Base-by-base conservation (phyloP, 1,284 basidiomycete genomes). In the Golubevia pallescens region DNA sequence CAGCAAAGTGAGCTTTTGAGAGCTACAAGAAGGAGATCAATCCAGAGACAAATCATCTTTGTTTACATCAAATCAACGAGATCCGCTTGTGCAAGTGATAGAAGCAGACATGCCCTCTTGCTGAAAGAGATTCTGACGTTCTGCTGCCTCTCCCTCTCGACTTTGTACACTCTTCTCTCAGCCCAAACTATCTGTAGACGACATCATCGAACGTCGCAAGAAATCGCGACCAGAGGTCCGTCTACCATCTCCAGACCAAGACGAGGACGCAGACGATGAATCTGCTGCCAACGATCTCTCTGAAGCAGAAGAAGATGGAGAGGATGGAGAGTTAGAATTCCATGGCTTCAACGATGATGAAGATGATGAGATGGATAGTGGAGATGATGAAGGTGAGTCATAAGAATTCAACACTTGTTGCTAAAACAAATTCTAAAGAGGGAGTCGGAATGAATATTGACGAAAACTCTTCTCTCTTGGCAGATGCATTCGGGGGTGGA, bases 121-220 rank as follows among this genome's bases (percentile, higher is more conserved):
- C 53, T 54, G 19, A 23, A 20, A 19, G 53, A 23, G 53, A 19
- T 54, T 2, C 19, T 54, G 53, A 19, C 53, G 53, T 54, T 19
- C 21, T 19, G 19, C 53, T 54, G 19, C 21, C 53, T 54, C 53
- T 3, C 53, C 53, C 21, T 54, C 21, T 54, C 53, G 53, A 23
- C 53, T 54, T 54, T 54, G 53, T 54, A 19, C 19, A 20, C 53
- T 23, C 21, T 54, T 23, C 55, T 24, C 23, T 34, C 55, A 57
- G 55, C 55, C 55, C 32, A 24, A 34, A 16, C 23, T 57, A 24
- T 24, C 77, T 8, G 81, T 85, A 3, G 82, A 85, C 57, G 80
- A 82, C 59, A 84, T 85, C 60, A 85, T 85, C 61, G 79, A 84
- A 53, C 73, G 77, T 48, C 42, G 42, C 42, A 48, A 48, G 42